A percentile compares a stretch with the other conserved stretches of the same genome.
These are phyloP conservation scores for Uncinocarpus reesii DNA, from an alignment of 2,329 filamentous ascomycete species.

Conservation along the genomic window DNA sequence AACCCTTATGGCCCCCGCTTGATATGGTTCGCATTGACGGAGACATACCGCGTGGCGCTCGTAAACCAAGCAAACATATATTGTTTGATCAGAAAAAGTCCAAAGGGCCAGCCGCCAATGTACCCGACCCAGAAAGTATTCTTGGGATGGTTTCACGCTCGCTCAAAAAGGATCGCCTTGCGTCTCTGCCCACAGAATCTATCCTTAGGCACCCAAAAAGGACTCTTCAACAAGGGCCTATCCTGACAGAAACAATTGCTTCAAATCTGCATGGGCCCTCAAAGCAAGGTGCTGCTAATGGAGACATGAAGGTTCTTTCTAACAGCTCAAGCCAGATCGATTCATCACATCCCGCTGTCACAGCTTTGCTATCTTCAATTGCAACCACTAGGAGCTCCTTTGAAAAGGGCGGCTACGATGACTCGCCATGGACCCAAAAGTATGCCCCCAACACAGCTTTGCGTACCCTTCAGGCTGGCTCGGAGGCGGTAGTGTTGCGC, in stretches of 20 bases:
- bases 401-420: constrained; percentile 67
- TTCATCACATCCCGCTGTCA: constrained; percentile 49
- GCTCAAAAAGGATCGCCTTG: not conserved
- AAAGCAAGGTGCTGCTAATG: not conserved
- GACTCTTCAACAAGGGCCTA: not conserved
- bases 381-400: constrained; percentile 60
- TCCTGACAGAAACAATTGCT: not conserved
- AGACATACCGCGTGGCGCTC: not conserved
- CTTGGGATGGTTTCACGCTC: constrained; percentile 16
- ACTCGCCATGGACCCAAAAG: constrained; percentile 66
- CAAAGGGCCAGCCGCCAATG: constrained; percentile 26
- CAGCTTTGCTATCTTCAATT: constrained; percentile 51
- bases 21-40: constrained; percentile 45
- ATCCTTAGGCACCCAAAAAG: constrained; percentile 9
- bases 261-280: not conserved
- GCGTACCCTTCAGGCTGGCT: constrained; percentile 65
- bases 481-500: constrained; percentile 59
- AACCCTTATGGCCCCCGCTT: constrained; percentile 33
- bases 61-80: not conserved
- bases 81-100: constrained; percentile 29
- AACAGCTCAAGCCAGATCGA: constrained; percentile 9
- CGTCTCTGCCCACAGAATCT: not conserved
- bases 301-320: not conserved
- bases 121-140: constrained; percentile 29
- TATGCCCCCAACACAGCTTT: constrained; percentile 62